Evolutionary conservation across 2,329 filamentous ascomycete species (phyloP).

Genomic region (Esteya vermicola): DNA sequence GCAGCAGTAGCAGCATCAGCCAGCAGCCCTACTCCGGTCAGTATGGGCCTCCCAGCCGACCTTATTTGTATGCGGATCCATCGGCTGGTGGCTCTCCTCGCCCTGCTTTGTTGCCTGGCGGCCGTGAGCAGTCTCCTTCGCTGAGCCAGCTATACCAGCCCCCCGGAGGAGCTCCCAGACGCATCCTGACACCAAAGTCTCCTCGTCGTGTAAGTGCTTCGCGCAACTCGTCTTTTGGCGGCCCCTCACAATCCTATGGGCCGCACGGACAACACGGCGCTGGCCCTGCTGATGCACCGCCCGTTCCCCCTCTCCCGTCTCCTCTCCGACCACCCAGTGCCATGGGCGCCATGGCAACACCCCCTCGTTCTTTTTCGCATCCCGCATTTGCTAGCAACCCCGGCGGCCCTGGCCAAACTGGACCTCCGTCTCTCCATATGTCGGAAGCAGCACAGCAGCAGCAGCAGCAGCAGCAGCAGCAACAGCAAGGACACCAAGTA

Average conservation of each 20-base stretch:
- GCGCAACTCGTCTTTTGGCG: slow-evolving; percentile 1
- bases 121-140: neutral
- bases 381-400: slow-evolving; percentile 3
- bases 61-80: too few species aligned
- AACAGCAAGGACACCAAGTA: neutral
- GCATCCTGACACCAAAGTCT: slow-evolving; percentile 44
- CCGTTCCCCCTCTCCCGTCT: slow-evolving; percentile 5
- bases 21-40: neutral
- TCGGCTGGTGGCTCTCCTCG: too few species aligned
- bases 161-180: slow-evolving; percentile 16
- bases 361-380: slow-evolving; percentile 11
- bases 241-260: too few species aligned
- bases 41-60: too few species aligned
- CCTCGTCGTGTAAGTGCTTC: slow-evolving; percentile 39
- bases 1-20: neutral
- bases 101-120: too few species aligned
- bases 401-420: neutral
- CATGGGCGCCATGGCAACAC: slow-evolving; percentile 3
- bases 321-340: neutral
- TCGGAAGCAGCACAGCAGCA: slow-evolving; percentile 1
- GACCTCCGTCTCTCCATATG: neutral
- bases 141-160: slow-evolving; percentile 1
- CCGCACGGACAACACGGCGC: too few species aligned
- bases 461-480: neutral
- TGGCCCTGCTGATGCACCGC: slow-evolving; percentile 1